Evolutionary conservation across 768 basidiomycete species (phyloP), one percentile per base, ranked within the genome.

Genomic region (Cubamyces lactineus): DNA sequence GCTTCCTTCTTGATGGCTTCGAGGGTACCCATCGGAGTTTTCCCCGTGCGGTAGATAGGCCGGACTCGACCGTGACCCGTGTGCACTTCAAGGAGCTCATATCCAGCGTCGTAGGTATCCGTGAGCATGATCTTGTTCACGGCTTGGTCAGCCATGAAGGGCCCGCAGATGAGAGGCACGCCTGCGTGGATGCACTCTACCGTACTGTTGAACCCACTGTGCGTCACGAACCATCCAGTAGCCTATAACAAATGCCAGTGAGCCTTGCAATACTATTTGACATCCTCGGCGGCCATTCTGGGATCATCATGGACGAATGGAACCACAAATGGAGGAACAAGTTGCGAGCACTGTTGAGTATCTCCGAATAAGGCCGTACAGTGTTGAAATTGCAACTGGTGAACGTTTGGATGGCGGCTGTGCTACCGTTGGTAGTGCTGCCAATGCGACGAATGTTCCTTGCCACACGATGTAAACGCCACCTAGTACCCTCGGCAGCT

Each of bases 161-260:
- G 72, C 72, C 72, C 71, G 39, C 66, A 66, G 45, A 73, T 73
- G 24, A 58, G 49, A 4, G 69, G 69, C 9, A 71, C 59, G 12
- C 70, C 66, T 2, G 53, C 38, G 23, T 43, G 38, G 21, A 70
- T 57, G 13, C 66, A 47, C 55, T 70, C 69, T 17, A 68, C 59
- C 16, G 60, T 56, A 45, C 67, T 62, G 62, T 67, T 67, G 39
- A 62, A 62, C 11, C 69, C 70, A 48, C 59, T 59, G 46, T 71
- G 70, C 0, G 69, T 67, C 13, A 71, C 21, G 45, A 71, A 64
- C 67, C 70, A 71, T 0, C 67, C 70, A 38, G 59, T 64, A 2
- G 62, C 67, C 70, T 72, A 34, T 11, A 16, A n/a, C 8, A 16
- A 38, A 41, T 39, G 19, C 28, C 28, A 28, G 28, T n/a, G 28